Evolutionary conservation across 208 protist genomes (phyloP), one percentile per base, ranked within the genome.

Genomic region (Strigomonas culicis): DNA sequence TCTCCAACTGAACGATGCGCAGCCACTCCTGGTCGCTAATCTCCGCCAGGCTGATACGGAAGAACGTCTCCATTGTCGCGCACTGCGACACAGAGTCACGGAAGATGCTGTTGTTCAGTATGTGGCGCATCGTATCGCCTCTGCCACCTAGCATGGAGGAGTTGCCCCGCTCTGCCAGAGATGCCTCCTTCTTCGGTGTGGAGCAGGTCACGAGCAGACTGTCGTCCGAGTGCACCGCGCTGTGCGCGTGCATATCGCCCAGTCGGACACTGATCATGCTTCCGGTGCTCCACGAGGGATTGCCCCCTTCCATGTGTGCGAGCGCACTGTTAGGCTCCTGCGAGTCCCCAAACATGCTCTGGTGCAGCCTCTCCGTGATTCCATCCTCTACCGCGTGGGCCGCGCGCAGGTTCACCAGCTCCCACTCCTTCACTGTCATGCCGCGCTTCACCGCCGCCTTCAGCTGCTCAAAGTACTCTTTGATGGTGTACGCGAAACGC

Each of bases 381-480:
- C 32, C 28, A 3, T 44, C 53, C 1, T 28, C 28, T 2, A 43
- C n/a, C 21, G 2, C 53, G 6, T 32, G 8, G 19, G 51, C 72
- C 1, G 61, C 59, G 27, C 61, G 55, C 17, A 92, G 68, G 34
- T 75, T 75, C 52, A 71, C 70, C 34, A 92, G 68, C 70, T 92
- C 85, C 85, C 85, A 92, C 65, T 92, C 79, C 72, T 92, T 92
- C 51, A 92, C 82, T 2, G 69, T 70, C 31, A 75, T 50, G 22
- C 82, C 82, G 15, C 72, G 73, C 24, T 52, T 31, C 27, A 92
- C 59, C 1, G 82, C 85, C 15, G 43, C 50, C 59, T 83, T 73
- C 2, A 92, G 62, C 25, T 72, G 56, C 0, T 52, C 31, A 49
- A 77, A 89, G 63, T 92, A 87, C 30, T 75, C 56, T 46, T 81